Conservation (phyloP, 176 grass and related monocot species). For the Eragrostis curvula region DNA sequence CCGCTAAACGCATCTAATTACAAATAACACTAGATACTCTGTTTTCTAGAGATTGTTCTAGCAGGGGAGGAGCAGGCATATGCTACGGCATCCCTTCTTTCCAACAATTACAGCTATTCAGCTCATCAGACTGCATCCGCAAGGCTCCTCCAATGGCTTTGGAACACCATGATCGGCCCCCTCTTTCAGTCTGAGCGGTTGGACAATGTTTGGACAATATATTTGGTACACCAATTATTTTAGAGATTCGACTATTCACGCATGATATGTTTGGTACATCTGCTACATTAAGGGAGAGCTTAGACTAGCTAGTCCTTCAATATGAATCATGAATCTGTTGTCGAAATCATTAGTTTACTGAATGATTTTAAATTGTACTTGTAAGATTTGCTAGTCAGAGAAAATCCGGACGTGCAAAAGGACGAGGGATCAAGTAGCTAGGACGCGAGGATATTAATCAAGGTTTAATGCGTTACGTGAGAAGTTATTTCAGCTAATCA, state of each 20-base stretch:
- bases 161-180: background rate
- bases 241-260: background rate
- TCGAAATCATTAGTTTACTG: background rate
- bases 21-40: too few relatives aligned
- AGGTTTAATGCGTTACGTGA: background rate
- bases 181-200: too few relatives aligned
- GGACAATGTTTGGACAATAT: background rate
- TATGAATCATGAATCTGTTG: background rate
- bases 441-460: conserved; percentile 12
- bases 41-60: too few relatives aligned
- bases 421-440: background rate
- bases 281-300: background rate
- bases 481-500: background rate
- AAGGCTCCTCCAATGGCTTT: background rate
- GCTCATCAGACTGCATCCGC: background rate
- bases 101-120: background rate
- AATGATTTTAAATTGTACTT: background rate
- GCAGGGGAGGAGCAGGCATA: background rate
- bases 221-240: conserved; percentile 15
- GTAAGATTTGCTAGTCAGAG: background rate
- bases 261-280: background rate
- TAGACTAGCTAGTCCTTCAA: background rate
- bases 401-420: background rate
- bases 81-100: background rate
- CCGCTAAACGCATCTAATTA: too few relatives aligned